Base-by-base conservation (phyloP, 2,329 filamentous ascomycete species). In the Diaporthe velutina region DNA sequence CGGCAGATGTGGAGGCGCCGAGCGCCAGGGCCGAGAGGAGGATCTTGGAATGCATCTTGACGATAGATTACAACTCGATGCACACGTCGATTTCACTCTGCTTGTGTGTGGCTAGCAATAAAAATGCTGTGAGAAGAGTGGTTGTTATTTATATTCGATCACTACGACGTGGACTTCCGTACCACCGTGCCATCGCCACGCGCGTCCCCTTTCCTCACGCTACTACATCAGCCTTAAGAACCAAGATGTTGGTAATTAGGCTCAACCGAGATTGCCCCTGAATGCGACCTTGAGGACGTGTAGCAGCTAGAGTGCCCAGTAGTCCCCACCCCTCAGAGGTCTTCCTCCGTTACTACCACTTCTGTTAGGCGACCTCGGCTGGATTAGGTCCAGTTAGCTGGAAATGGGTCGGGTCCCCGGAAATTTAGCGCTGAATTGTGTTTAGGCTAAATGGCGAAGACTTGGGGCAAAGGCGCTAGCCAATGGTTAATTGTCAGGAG, bases 241-340 rank as follows among this genome's bases (percentile, higher is more conserved):
- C 64, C 64, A 54, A 68, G 64, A 40, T 38, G 48, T 68, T 68
- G 64, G 45, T 54, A 68, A 68, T 68, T 68, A 68, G 64, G 64
- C 64, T 68, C 64, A 68, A 68, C 64, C 64, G 64, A 67, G 45
- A 67, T 52, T 67, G 45, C 64, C 25, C n/a, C n/a, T 67, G 45
- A 35, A 67, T 67, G 45, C 64, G 9, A 67, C 45, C 45, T 40
- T 52, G 30, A n/a, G n/a, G 33, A 54, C n/a, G 64, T 54, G 64
- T 68, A 40, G 48, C 64, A 68, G 30, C 33, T 68, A 54, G n/a
- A 68, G 64, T 52, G 33, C 64, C 45, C 33, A 54, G 64, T 68
- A 68, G 45, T 68, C 30, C n/a, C 30, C 64, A 40, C 64, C 48
- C 64, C 33, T 68, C 48, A 54, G 33, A 54, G 48, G 4, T 40